phyloP scores from a whole-genome alignment of 306 rosid genomes.

The Sicyos edulis region DNA sequence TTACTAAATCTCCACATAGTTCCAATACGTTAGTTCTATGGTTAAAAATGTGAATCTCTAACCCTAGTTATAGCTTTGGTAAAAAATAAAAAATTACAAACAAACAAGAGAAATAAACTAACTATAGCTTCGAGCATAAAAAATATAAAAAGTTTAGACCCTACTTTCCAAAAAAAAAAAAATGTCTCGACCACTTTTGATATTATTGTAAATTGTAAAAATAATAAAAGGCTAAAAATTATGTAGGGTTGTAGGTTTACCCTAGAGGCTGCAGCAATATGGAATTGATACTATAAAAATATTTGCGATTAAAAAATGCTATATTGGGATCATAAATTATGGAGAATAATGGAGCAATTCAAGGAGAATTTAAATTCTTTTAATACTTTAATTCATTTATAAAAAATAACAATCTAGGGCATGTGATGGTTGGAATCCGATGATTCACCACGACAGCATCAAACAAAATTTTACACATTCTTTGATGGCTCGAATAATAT shows the following conservation, averaged over 20 bases:
- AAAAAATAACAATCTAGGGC: constrained; percentile 21
- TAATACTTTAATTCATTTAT: background rate
- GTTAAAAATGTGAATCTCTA: background rate
- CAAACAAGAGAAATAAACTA: too few species aligned
- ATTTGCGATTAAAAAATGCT: constrained; percentile 19
- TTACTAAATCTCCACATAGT: background rate
- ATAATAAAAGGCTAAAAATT: background rate
- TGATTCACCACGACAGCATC: constrained; percentile 40
- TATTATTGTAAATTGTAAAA: background rate
- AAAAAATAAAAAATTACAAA: too few species aligned
- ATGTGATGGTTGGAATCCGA: constrained; percentile 56
- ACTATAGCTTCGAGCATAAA: background rate
- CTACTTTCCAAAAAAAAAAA: background rate
- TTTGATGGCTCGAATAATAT: constrained; percentile 32
- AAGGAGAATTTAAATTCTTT: constrained; percentile 6
- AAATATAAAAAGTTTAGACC: background rate
- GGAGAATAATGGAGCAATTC: constrained; percentile 29
- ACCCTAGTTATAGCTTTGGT: background rate
- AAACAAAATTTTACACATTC: constrained; percentile 34
- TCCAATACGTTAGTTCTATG: constrained; percentile 21
- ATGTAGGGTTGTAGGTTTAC: constrained; percentile 19
- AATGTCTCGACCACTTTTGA: background rate
- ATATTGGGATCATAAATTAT: constrained; percentile 48
- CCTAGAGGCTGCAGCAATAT: background rate
- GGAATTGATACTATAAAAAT: background rate